Percentiles rank a stretch among this genome's conserved stretches.
Conservation (phyloP, 108 stramenopile genomes). For the Pseudonitzschia pungens region DNA sequence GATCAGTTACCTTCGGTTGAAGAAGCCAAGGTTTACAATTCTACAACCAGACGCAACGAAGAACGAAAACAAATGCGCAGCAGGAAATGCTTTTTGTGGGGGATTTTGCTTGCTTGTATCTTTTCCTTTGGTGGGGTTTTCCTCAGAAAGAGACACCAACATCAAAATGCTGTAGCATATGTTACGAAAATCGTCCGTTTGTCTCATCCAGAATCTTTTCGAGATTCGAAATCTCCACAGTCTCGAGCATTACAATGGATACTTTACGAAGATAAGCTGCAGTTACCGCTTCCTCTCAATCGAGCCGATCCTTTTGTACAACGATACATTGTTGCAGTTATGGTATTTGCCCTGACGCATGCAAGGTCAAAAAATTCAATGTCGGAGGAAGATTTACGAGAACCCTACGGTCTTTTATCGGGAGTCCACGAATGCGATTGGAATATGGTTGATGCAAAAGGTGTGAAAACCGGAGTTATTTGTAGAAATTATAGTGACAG, state of each 20-base stretch:
- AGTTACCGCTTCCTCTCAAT: neutral
- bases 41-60: neutral
- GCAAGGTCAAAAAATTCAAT: neutral
- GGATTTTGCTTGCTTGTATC: neutral
- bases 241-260: slow-evolving; percentile 28
- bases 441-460: slow-evolving; percentile 7
- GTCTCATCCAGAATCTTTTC: slow-evolving; percentile 15
- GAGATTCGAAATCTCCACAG: slow-evolving; percentile 19
- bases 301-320: slow-evolving; percentile 23
- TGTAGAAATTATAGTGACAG: slow-evolving; percentile 8
- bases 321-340: slow-evolving; percentile 22
- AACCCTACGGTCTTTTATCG: slow-evolving; percentile 14
- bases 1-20: slow-evolving; percentile 33
- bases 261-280: slow-evolving; percentile 10
- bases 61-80: neutral
- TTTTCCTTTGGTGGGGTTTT: neutral
- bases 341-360: slow-evolving; percentile 19
- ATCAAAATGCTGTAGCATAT: neutral
- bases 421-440: slow-evolving; percentile 25
- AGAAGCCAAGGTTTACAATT: slow-evolving; percentile 8
- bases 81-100: neutral
- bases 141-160: neutral
- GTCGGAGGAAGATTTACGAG: neutral
- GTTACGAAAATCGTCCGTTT: neutral
- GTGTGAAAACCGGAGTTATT: slow-evolving; percentile 6